Percentiles rank a stretch among this genome's conserved stretches.
These are phyloP conservation scores for Moesziomyces antarcticus DNA, from an alignment of 1,284 basidiomycete species.

Conservation along the genomic window DNA sequence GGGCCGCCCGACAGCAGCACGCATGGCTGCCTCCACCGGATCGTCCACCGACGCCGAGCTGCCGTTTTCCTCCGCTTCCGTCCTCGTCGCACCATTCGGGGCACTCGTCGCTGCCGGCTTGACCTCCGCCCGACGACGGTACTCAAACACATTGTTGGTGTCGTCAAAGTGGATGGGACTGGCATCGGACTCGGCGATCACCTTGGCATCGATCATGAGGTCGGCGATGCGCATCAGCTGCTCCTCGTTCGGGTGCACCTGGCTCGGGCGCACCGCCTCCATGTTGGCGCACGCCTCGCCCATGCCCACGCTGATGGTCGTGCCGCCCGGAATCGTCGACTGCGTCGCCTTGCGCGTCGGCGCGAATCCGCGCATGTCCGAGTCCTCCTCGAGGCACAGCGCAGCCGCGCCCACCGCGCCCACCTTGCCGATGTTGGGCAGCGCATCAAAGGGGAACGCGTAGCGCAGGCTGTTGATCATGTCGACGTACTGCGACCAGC, in stretches of 20 bases:
- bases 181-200: constrained; percentile 73
- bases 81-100: constrained; percentile 1
- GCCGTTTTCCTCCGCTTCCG: constrained; percentile 5
- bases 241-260: constrained; percentile 91
- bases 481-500: constrained; percentile 79
- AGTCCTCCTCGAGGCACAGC: constrained; percentile 86
- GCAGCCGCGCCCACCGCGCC: constrained; percentile 51
- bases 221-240: constrained; percentile 92
- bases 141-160: constrained; percentile 48
- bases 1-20: constrained; percentile 42
- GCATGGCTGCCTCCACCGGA: constrained; percentile 61
- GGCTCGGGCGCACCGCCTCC: constrained; percentile 54
- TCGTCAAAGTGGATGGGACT: constrained; percentile 61
- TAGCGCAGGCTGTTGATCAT: constrained; percentile 76
- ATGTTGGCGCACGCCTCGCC: constrained; percentile 48
- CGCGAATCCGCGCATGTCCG: constrained; percentile 86
- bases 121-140: constrained; percentile 5
- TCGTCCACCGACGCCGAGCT: constrained; percentile 53
- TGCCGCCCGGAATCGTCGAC: constrained; percentile 36
- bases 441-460: constrained; percentile 77
- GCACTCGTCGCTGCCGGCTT: background rate
- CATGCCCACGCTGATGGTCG: constrained; percentile 40
- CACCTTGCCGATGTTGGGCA: constrained; percentile 72
- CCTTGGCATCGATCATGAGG: constrained; percentile 79
- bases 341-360: constrained; percentile 76